Evolutionary conservation across 441 rosid species (phyloP), one percentile per base, ranked within the genome.

Genomic region (Theobroma grandiflorum): DNA sequence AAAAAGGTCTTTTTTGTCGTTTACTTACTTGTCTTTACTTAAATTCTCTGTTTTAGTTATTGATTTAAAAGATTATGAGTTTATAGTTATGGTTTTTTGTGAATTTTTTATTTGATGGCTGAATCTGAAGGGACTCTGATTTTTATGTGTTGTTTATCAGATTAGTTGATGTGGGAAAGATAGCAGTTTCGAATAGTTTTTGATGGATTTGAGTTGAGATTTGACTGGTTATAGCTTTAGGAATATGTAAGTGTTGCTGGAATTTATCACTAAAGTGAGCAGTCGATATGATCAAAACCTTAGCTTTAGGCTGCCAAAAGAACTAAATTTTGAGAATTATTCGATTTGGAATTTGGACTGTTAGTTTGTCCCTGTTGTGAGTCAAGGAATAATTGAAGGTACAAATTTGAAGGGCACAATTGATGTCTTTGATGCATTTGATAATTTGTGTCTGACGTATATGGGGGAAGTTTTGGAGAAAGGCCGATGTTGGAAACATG

Each of bases 201-300:
- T 38, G n/a, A 73, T 38, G 50, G 50, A 55, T 73, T 73, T 55
- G 49, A 73, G 33, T 16, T 72, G 63, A 20, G 65, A 38, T 73
- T 73, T 45, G 14, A 11, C 50, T 73, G 35, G n/a, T 73, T 73
- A 55, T 73, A 38, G 64, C 64, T 55, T 55, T 55, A 45, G 62
- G 64, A 18, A 11, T 38, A 18, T 37, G 47, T n/a, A 37, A 72
- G n/a, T 53, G 16, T 53, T 72, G 76, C 33, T 72, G 50, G 49
- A 57, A 73, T 16, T 31, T 15, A 49, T 70, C n/a, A 49, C 47
- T 72, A 35, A 72, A 72, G 62, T 55, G 47, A 73, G 49, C 50
- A 8, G 20, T 20, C n/a, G 14, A 73, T 52, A 52, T 52, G 31
- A 72, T 35, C 75, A 52, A 72, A 52, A 26, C 75, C 75, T n/a